Percentiles rank a stretch among this genome's conserved stretches.
Conservation (phyloP, 2,329 filamentous ascomycete genomes). For the Sporothrix luriei region DNA sequence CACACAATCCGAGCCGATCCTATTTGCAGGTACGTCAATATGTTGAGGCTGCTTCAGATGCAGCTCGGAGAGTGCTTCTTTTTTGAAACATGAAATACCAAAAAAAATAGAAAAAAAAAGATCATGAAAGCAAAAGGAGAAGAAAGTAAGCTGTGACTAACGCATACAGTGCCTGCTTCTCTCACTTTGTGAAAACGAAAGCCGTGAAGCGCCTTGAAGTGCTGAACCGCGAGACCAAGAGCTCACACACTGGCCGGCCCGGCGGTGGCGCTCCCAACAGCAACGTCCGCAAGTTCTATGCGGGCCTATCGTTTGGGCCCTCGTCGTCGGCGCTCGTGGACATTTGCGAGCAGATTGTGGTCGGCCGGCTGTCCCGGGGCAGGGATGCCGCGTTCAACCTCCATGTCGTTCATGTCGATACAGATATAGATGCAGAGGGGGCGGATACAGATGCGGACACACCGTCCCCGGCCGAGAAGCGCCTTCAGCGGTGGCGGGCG, state of each 20-base stretch:
- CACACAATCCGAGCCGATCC: constrained; percentile 61
- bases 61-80: no score
- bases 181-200: constrained; percentile 75
- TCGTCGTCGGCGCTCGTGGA: constrained; percentile 79
- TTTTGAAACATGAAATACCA: not conserved
- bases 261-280: constrained; percentile 23
- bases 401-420: constrained; percentile 60
- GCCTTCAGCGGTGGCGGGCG: constrained; percentile 58
- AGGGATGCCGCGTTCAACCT: constrained; percentile 70
- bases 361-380: constrained; percentile 65
- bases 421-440: constrained; percentile 44
- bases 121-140: not conserved
- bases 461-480: constrained; percentile 44
- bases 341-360: constrained; percentile 70
- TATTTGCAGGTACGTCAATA: constrained; percentile 57
- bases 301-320: constrained; percentile 80
- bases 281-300: constrained; percentile 58
- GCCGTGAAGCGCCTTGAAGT: constrained; percentile 69
- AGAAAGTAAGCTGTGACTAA: not conserved
- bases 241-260: constrained; percentile 29
- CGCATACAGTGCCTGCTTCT: constrained; percentile 68
- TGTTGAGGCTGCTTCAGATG: not conserved
- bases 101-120: not conserved
- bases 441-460: constrained; percentile 24
- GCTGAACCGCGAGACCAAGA: constrained; percentile 52